Percentiles rank a stretch among this genome's conserved stretches.
Conservation (phyloP, 768 basidiomycete genomes). For the Clavaria fumosa region DNA sequence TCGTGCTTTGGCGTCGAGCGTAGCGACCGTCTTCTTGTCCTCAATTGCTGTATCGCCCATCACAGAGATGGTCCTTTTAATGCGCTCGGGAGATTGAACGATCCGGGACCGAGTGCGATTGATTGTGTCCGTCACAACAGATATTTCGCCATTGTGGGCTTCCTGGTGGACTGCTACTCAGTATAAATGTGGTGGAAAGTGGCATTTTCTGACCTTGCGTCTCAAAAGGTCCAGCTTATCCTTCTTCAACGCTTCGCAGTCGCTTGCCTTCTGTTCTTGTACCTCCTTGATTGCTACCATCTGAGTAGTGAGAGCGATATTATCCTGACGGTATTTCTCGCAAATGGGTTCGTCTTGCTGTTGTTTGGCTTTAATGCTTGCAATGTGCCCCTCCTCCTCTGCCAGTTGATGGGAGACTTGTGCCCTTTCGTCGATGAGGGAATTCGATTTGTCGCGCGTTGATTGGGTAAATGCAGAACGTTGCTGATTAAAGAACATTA, state of each 20-base stretch:
- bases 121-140: slow-evolving; percentile 43
- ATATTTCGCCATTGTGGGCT: slow-evolving; percentile 43
- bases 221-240: slow-evolving; percentile 50
- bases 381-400: slow-evolving; percentile 36
- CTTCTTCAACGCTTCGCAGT: slow-evolving; percentile 55
- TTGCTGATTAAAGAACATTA: slow-evolving; percentile 79
- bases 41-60: slow-evolving; percentile 55
- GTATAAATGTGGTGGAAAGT: neutral
- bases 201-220: slow-evolving; percentile 48
- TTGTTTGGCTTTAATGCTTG: slow-evolving; percentile 42
- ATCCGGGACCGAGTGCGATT: slow-evolving; percentile 55
- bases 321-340: slow-evolving; percentile 43
- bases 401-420: slow-evolving; percentile 32
- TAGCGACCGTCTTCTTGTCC: slow-evolving; percentile 50
- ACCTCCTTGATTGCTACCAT: slow-evolving; percentile 57
- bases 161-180: slow-evolving; percentile 25
- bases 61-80: slow-evolving; percentile 65
- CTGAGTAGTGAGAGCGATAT: slow-evolving; percentile 41
- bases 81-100: slow-evolving; percentile 84
- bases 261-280: slow-evolving; percentile 41
- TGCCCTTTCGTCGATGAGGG: slow-evolving; percentile 46
- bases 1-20: slow-evolving; percentile 58
- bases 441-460: slow-evolving; percentile 44
- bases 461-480: slow-evolving; percentile 39
- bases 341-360: slow-evolving; percentile 57